Evolutionary conservation across 2,329 filamentous ascomycete genomes (phyloP).

Genomic region (Colletotrichum noveboracense): DNA sequence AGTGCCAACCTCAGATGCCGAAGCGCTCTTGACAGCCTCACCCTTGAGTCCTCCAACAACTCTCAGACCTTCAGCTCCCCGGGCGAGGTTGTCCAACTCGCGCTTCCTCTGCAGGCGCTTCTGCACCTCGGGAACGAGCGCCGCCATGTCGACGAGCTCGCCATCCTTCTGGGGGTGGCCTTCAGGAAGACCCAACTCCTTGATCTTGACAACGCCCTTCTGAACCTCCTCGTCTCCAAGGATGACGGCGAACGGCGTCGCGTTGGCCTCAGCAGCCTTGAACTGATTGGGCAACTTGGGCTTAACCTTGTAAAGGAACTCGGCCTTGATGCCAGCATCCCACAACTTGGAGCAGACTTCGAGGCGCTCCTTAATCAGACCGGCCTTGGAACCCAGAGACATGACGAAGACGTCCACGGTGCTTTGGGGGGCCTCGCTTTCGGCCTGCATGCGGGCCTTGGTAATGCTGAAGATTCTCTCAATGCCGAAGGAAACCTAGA

Average conservation of each 20-base stretch:
- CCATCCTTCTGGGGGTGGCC: slow-evolving; percentile 92
- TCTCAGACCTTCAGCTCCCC: slow-evolving; percentile 48
- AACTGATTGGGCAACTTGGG: slow-evolving; percentile 90
- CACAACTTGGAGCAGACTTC: slow-evolving; percentile 77
- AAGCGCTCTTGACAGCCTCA: slow-evolving; percentile 36
- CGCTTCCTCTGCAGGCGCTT: slow-evolving; percentile 45
- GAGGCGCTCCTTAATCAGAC: slow-evolving; percentile 85
- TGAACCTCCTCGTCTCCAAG: slow-evolving; percentile 90
- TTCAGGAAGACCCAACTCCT: slow-evolving; percentile 75
- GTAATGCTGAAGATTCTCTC: slow-evolving; percentile 93
- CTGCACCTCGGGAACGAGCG: slow-evolving; percentile 69
- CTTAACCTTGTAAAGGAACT: slow-evolving; percentile 90
- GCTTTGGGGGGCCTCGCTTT: slow-evolving; percentile 58
- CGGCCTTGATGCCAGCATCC: slow-evolving; percentile 89
- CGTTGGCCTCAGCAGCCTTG: slow-evolving; percentile 82
- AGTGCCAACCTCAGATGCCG: slow-evolving; percentile 22
- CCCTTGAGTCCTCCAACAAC: slow-evolving; percentile 53
- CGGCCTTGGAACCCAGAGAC: slow-evolving; percentile 88
- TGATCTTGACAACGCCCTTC: slow-evolving; percentile 84
- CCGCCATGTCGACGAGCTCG: slow-evolving; percentile 69
- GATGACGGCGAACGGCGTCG: slow-evolving; percentile 86
- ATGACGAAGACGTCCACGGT: slow-evolving; percentile 90
- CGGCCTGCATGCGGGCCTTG: slow-evolving; percentile 74
- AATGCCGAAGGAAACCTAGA: slow-evolving; percentile 83
- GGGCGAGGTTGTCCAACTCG: slow-evolving; percentile 47